Conservation (phyloP, 1,284 basidiomycete species). For the Mycena citricolor region DNA sequence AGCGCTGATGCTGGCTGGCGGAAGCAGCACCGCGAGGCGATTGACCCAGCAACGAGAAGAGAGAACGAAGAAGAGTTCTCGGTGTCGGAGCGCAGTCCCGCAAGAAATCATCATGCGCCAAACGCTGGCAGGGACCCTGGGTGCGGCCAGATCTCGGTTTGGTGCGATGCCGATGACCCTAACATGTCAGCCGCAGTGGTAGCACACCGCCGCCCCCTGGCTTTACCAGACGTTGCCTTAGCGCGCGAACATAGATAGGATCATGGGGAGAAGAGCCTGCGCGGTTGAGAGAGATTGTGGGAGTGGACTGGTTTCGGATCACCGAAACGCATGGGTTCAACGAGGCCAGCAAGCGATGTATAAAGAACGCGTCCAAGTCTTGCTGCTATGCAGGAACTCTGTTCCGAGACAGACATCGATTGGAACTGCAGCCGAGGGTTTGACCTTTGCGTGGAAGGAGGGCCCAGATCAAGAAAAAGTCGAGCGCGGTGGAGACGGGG, state of each 20-base stretch:
- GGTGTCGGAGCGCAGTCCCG: background rate
- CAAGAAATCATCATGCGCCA: constrained; percentile 5
- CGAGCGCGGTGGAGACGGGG: too few species aligned
- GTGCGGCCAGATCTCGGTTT: constrained; percentile 16
- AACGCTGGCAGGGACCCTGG: constrained; percentile 17
- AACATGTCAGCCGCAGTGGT: constrained; percentile 11
- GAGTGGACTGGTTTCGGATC: background rate
- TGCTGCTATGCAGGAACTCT: constrained; percentile 13
- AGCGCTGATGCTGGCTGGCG: constrained; percentile 21
- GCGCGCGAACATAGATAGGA: constrained; percentile 1
- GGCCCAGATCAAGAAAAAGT: too few species aligned
- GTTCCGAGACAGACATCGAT: constrained; percentile 5
- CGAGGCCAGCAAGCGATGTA: constrained; percentile 12
- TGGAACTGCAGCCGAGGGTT: background rate
- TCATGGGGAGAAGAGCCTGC: constrained; percentile 2
- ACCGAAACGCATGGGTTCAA: background rate
- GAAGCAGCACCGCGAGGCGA: constrained; percentile 3
- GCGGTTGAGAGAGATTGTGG: constrained; percentile 9
- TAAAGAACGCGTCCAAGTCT: constrained; percentile 9
- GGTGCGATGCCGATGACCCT: constrained; percentile 17
- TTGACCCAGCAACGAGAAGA: background rate
- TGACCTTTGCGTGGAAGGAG: too few species aligned
- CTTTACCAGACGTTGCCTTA: constrained; percentile 14
- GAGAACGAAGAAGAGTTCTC: too few species aligned
- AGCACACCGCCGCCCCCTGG: constrained; percentile 15